A percentile compares a stretch with the other conserved stretches of the same genome.
These are phyloP conservation scores for Vitis cinerea DNA, from an alignment of 164 flowering plant species.

Conservation along the genomic window DNA sequence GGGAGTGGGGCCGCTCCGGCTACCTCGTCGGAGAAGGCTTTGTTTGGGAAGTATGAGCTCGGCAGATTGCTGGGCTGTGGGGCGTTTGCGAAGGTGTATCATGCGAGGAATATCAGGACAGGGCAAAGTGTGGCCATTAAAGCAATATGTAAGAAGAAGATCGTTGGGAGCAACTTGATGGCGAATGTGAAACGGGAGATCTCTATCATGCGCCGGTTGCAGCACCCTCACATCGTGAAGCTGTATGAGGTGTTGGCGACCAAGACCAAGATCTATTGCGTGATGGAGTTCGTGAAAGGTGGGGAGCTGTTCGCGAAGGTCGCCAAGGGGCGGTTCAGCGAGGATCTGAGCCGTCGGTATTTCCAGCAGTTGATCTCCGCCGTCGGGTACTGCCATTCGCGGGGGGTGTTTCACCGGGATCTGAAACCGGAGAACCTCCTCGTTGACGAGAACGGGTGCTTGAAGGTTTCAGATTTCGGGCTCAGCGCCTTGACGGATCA, in stretches of 20 bases:
- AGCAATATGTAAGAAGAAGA: conserved; percentile 48
- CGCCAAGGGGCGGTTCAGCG: conserved; percentile 54
- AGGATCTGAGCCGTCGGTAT: conserved; percentile 46
- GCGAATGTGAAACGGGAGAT: conserved; percentile 57
- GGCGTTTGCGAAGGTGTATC: conserved; percentile 70
- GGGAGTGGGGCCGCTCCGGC: background rate
- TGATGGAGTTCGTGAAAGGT: conserved; percentile 63
- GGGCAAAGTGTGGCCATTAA: conserved; percentile 68
- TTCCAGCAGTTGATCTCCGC: conserved; percentile 72
- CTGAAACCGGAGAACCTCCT: conserved; percentile 69
- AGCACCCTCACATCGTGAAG: conserved; percentile 55
- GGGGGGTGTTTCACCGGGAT: conserved; percentile 69
- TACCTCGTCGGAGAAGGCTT: conserved; percentile 10
- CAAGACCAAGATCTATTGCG: conserved; percentile 55
- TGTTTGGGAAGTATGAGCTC: conserved; percentile 58
- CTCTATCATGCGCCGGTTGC: conserved; percentile 48
- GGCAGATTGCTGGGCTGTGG: conserved; percentile 67
- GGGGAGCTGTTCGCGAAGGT: conserved; percentile 66
- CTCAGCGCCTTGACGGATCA: conserved; percentile 59
- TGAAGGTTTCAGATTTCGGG: conserved; percentile 74
- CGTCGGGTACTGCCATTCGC: conserved; percentile 57
- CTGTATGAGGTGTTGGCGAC: conserved; percentile 65
- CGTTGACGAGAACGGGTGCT: conserved; percentile 54
- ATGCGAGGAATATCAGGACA: conserved; percentile 41
- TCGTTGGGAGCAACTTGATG: conserved; percentile 26